Evolutionary conservation across 148 eudicot genomes (phyloP), one percentile per base, ranked within the genome.

Genomic region (Silene uniflora): DNA sequence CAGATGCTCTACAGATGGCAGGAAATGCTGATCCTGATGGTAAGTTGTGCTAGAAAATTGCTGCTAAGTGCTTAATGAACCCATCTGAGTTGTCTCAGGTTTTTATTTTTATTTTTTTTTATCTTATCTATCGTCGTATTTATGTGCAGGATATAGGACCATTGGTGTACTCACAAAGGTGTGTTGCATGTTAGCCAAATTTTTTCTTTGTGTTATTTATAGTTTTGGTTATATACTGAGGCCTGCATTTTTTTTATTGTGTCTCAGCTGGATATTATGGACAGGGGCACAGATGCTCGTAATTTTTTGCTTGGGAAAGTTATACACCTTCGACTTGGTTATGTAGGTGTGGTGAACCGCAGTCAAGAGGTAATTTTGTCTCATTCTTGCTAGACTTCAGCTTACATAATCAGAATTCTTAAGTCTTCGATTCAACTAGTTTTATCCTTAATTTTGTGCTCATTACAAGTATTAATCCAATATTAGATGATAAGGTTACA

Each of bases 131-230:
- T 32, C 35, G 35, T 32, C 5, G 35, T 32, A 32, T 32, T 32
- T 32, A 3, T 80, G 52, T 73, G 74, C 87, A 93, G 98, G 98
- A 59, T 73, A 88, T 71, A 88, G 98, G 73, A 93, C 98, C 29
- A 93, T 93, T 85, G 98, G 98, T 73, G 98, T 93, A 7, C 88
- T 93, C 81, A 88, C 97, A 12, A 93, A 93, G 93, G 98, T 95
- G 59, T 60, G 35, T 62, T 55, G 10, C 75, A 68, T 70, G 18
- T 65, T 46, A 22, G 58, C 74, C 19, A 18, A 19, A 4, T 18
- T 19, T 6, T 32, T 9, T 49, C 3, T 49, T 49, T 55, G 64
- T 61, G 10, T 60, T 58, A 58, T 55, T 59, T 66, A 47, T 8
- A 32, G 29, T 65, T 23, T 27, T 61, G 32, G 0, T 63, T 62